A percentile compares a stretch with the other conserved stretches of the same genome.
Evolutionary conservation across 2,329 filamentous ascomycete species (phyloP).

Genomic region (Moelleriella libera): DNA sequence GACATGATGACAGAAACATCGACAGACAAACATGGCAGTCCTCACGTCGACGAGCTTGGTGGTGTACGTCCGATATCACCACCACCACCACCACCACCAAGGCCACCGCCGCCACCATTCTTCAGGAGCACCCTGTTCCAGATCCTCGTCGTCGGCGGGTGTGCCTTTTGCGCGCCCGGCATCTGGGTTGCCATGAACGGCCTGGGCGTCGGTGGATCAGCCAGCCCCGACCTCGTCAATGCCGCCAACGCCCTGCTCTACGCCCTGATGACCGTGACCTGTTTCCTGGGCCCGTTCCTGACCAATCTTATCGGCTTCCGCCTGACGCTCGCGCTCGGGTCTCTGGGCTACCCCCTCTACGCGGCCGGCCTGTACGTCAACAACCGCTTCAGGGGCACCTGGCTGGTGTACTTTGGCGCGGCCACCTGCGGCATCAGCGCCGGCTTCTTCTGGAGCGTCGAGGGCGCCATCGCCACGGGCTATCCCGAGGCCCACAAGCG

Average conservation of each 20-base stretch:
- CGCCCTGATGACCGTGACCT: constrained; percentile 28
- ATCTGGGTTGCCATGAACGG: constrained; percentile 25
- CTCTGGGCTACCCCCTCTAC: constrained; percentile 33
- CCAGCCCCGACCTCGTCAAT: constrained; percentile 13
- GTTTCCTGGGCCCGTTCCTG: constrained; percentile 30
- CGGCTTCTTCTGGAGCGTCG: constrained; percentile 34
- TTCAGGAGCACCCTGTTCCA: constrained; percentile 30
- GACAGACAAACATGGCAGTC: no score
- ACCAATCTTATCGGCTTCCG: constrained; percentile 32
- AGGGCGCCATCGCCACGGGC: constrained; percentile 33
- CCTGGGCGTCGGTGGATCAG: neutral
- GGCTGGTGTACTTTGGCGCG: constrained; percentile 34
- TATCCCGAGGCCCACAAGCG: constrained; percentile 32
- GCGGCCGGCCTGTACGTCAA: constrained; percentile 32
- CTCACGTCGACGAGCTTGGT: neutral
- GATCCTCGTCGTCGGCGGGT: constrained; percentile 35
- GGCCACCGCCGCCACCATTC: neutral
- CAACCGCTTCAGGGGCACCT: constrained; percentile 34
- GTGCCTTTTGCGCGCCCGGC: constrained; percentile 34
- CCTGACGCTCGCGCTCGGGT: constrained; percentile 28
- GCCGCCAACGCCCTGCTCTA: constrained; percentile 36
- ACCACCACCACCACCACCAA: neutral
- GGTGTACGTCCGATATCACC: no score
- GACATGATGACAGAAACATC: no score
- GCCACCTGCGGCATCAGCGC: constrained; percentile 32